A percentile compares a stretch with the other conserved stretches of the same genome.
Conservation (phyloP, 2,329 filamentous ascomycete genomes). For the Stagonosporopsis chrysanthemi region DNA sequence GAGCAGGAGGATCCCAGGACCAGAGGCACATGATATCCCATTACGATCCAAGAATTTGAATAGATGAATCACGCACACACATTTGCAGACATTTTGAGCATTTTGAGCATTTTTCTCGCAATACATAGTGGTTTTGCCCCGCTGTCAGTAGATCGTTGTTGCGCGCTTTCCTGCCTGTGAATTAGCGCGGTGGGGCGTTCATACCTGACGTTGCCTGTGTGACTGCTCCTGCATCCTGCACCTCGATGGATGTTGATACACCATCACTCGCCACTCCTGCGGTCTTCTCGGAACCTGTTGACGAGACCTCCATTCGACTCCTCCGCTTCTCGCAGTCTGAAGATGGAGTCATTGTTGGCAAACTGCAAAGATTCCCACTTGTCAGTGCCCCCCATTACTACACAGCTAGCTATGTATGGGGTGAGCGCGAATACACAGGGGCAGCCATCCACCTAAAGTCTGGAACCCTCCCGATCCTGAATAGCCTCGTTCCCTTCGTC, state of each 20-base stretch:
- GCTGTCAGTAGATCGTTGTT: neutral
- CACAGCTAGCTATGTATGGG: slow-evolving; percentile 43
- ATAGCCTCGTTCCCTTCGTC: slow-evolving; percentile 33
- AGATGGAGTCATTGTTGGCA: slow-evolving; percentile 25
- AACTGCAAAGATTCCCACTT: slow-evolving; percentile 33
- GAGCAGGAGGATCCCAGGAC: slow-evolving; percentile 25
- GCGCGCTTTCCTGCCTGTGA: neutral
- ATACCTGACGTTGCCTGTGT: neutral
- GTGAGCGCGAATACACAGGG: slow-evolving; percentile 21
- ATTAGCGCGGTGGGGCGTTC: slow-evolving; percentile 7
- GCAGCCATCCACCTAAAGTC: slow-evolving; percentile 22
- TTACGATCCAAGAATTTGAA: slow-evolving; percentile 19
- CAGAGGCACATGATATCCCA: slow-evolving; percentile 24
- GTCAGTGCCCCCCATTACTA: slow-evolving; percentile 37
- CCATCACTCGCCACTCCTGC: neutral
- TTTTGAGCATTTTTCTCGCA: neutral
- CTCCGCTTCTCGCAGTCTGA: slow-evolving; percentile 27
- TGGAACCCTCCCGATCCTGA: slow-evolving; percentile 29
- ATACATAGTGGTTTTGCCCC: neutral
- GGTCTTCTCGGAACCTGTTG: slow-evolving; percentile 18
- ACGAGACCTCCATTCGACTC: slow-evolving; percentile 33
- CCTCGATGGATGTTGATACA: slow-evolving; percentile 10
- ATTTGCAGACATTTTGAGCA: too few species aligned
- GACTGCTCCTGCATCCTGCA: slow-evolving; percentile 9
- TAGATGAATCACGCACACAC: slow-evolving; percentile 10